Conservation (phyloP, 495 filamentous ascomycete genomes). For the Xeromyces bisporus region DNA sequence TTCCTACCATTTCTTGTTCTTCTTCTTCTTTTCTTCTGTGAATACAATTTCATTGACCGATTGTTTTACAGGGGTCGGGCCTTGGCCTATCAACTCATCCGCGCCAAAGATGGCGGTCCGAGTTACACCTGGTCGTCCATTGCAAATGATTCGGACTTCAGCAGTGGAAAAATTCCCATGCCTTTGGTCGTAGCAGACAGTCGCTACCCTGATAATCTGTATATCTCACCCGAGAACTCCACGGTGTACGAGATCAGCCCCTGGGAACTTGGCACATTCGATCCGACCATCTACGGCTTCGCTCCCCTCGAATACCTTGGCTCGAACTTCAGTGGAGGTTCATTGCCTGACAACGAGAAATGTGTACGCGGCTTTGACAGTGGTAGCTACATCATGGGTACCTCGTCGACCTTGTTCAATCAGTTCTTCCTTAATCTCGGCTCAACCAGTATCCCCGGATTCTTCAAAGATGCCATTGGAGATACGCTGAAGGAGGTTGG, state of each 20-base stretch:
- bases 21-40: slow-evolving; percentile 3
- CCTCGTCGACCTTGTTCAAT: slow-evolving; percentile 86
- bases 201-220: slow-evolving; percentile 43
- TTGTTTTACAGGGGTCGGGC: slow-evolving; percentile 36
- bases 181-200: slow-evolving; percentile 68
- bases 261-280: slow-evolving; percentile 71
- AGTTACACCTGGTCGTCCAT: slow-evolving; percentile 82
- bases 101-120: slow-evolving; percentile 58
- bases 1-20: slow-evolving; percentile 6
- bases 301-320: slow-evolving; percentile 59
- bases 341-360: slow-evolving; percentile 34
- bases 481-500: slow-evolving; percentile 39
- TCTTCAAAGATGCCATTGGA: slow-evolving; percentile 34
- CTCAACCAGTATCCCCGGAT: slow-evolving; percentile 32
- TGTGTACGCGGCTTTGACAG: slow-evolving; percentile 79
- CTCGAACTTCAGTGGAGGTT: slow-evolving; percentile 57
- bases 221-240: slow-evolving; percentile 57
- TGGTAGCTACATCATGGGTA: slow-evolving; percentile 74
- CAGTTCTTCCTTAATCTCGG: slow-evolving; percentile 44
- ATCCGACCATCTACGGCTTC: slow-evolving; percentile 69
- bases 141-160: slow-evolving; percentile 47
- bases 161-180: slow-evolving; percentile 56
- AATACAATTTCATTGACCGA: too few relatives aligned
- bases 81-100: slow-evolving; percentile 70
- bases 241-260: slow-evolving; percentile 82